phyloP scores from a whole-genome alignment of 202 grass and related monocot genomes.

The Miscanthus sacchariflorus region DNA sequence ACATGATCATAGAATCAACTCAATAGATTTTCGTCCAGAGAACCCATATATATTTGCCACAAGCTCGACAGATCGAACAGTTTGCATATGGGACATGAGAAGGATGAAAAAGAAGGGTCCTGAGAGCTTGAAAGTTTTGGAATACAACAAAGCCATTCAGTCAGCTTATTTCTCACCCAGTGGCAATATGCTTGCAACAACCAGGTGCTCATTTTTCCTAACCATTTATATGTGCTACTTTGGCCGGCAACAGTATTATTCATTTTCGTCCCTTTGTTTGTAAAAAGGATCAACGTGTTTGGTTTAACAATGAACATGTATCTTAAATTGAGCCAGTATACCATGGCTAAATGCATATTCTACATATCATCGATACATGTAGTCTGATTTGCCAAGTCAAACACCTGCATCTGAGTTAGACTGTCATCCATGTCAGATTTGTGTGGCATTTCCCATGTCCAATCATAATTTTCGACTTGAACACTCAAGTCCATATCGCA shows the following conservation, averaged over 20 bases:
- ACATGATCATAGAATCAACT: slow-evolving; percentile 73
- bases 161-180: slow-evolving; percentile 95
- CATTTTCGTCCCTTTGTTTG: background rate
- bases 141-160: slow-evolving; percentile 57
- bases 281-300: slow-evolving; percentile 31
- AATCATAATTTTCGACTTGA: background rate
- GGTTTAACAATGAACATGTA: slow-evolving; percentile 12
- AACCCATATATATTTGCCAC: slow-evolving; percentile 71
- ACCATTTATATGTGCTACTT: slow-evolving; percentile 13
- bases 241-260: background rate
- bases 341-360: background rate
- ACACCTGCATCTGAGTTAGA: background rate
- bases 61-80: slow-evolving; percentile 70
- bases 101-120: slow-evolving; percentile 54
- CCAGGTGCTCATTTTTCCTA: slow-evolving; percentile 58
- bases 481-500: background rate
- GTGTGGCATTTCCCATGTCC: background rate
- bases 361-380: background rate
- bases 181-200: slow-evolving; percentile 71
- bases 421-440: background rate
- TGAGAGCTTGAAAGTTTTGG: slow-evolving; percentile 58
- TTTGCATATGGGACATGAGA: slow-evolving; percentile 82
- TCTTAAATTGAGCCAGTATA: slow-evolving; percentile 34
- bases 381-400: background rate
- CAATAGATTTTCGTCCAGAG: slow-evolving; percentile 78